phyloP scores from a whole-genome alignment of 768 basidiomycete genomes.

The Suillus spraguei region DNA sequence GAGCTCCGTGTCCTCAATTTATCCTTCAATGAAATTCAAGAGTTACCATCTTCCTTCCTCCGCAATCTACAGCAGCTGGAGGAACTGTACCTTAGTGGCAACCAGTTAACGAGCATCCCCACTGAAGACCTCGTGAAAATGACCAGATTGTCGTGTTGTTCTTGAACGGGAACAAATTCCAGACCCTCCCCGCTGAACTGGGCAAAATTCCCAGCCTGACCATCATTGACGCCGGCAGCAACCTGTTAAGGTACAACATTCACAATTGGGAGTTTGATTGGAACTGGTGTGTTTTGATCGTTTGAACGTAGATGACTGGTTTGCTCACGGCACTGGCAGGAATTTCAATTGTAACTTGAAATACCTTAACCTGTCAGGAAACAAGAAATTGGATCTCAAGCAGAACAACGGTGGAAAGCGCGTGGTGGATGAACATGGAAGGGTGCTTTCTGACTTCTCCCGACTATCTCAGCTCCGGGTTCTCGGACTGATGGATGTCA shows the following conservation, averaged over 20 bases:
- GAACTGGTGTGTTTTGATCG: conserved; percentile 76
- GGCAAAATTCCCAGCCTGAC: conserved; percentile 78
- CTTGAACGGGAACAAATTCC: conserved; percentile 91
- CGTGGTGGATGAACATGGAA: conserved; percentile 28
- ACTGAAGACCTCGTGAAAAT: conserved; percentile 84
- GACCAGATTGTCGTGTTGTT: conserved; percentile 74
- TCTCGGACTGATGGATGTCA: conserved; percentile 97
- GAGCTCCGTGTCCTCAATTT: conserved; percentile 85
- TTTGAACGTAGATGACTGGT: conserved; percentile 2
- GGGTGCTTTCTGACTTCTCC: conserved; percentile 79
- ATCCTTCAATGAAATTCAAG: conserved; percentile 93
- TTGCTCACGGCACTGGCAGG: conserved; percentile 47
- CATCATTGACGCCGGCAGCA: conserved; percentile 91
- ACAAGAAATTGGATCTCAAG: conserved; percentile 95
- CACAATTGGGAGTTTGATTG: conserved; percentile 99
- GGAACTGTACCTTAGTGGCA: conserved; percentile 94
- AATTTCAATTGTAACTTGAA: conserved; percentile 93
- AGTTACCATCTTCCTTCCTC: conserved; percentile 80
- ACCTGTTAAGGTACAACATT: conserved; percentile 94
- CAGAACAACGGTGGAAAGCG: conserved; percentile 50
- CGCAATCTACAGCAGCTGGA: conserved; percentile 68
- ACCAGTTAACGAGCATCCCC: conserved; percentile 87
- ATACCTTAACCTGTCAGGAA: conserved; percentile 96
- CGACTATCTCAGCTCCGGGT: conserved; percentile 83
- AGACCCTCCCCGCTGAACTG: conserved; percentile 90